Conservation (phyloP, 345 rosid species). For the Crucihimalaya himalaica region DNA sequence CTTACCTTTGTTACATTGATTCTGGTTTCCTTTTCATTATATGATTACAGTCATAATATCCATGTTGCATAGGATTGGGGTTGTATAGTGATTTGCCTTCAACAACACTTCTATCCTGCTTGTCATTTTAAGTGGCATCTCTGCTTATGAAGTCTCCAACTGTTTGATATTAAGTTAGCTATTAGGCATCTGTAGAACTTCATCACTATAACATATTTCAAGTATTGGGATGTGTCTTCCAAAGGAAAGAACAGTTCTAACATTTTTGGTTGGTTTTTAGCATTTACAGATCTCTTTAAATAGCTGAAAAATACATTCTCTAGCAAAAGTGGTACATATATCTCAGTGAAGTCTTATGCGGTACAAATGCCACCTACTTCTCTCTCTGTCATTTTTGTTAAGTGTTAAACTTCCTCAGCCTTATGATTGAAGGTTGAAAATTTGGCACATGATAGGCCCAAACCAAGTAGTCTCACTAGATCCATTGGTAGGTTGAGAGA, state of each 20-base stretch:
- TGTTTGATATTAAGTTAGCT: background rate
- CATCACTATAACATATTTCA: background rate
- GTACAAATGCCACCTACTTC: background rate
- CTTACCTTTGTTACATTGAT: background rate
- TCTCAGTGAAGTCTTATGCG: background rate
- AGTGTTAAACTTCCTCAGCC: conserved; percentile 5
- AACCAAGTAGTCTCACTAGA: conserved; percentile 5
- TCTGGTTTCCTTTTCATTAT: conserved; percentile 16
- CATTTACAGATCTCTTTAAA: background rate
- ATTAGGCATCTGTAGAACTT: conserved; percentile 5
- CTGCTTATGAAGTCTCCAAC: background rate
- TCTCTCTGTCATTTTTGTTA: background rate
- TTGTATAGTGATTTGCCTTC: conserved; percentile 9
- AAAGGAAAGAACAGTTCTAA: conserved; percentile 7
- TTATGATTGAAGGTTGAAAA: background rate
- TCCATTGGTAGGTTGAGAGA: conserved; percentile 14
- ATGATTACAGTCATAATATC: background rate
- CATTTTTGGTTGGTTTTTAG: background rate
- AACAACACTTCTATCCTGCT: background rate
- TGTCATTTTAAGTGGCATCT: conserved; percentile 2
- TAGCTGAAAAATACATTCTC: background rate
- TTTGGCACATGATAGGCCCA: conserved; percentile 24
- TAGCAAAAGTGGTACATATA: background rate
- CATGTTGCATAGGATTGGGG: conserved; percentile 8
- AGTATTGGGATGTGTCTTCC: background rate